Evolutionary conservation across 2,329 filamentous ascomycete genomes (phyloP).

Genomic region (Parastagonospora avenae): DNA sequence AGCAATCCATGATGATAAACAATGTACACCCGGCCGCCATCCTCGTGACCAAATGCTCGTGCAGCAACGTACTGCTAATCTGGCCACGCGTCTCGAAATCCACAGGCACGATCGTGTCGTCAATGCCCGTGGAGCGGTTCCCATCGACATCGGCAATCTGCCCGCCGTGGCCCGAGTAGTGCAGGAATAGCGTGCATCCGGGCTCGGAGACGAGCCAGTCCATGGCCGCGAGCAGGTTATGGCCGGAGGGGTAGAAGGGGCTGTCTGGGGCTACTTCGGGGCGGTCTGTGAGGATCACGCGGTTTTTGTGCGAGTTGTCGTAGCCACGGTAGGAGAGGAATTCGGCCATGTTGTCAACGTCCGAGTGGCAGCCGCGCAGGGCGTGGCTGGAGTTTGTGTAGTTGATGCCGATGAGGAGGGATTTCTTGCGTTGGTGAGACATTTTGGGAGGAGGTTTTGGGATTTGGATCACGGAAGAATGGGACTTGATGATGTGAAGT

Average conservation of each 20-base stretch:
- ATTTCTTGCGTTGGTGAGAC: slow-evolving; percentile 47
- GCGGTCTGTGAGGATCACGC: slow-evolving; percentile 54
- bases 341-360: slow-evolving; percentile 56
- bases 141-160: slow-evolving; percentile 57
- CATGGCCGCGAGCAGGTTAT: slow-evolving; percentile 59
- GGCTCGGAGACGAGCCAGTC: slow-evolving; percentile 63
- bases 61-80: slow-evolving; percentile 58
- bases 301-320: slow-evolving; percentile 46
- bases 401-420: slow-evolving; percentile 61
- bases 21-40: slow-evolving; percentile 58
- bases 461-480: not conserved
- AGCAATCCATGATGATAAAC: slow-evolving; percentile 66
- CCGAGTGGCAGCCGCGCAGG: slow-evolving; percentile 56
- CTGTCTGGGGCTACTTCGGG: slow-evolving; percentile 33
- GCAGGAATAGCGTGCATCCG: slow-evolving; percentile 59
- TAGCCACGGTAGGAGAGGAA: slow-evolving; percentile 54
- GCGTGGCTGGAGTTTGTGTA: slow-evolving; percentile 52
- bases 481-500: not conserved
- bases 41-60: slow-evolving; percentile 58
- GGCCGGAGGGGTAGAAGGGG: slow-evolving; percentile 47
- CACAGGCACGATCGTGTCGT: slow-evolving; percentile 61
- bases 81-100: slow-evolving; percentile 60
- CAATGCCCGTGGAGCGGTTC: slow-evolving; percentile 40
- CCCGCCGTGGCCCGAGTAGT: slow-evolving; percentile 65
- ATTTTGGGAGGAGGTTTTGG: slow-evolving; percentile 6